Conservation (phyloP, 306 rosid species). For the Cicer judaicum region DNA sequence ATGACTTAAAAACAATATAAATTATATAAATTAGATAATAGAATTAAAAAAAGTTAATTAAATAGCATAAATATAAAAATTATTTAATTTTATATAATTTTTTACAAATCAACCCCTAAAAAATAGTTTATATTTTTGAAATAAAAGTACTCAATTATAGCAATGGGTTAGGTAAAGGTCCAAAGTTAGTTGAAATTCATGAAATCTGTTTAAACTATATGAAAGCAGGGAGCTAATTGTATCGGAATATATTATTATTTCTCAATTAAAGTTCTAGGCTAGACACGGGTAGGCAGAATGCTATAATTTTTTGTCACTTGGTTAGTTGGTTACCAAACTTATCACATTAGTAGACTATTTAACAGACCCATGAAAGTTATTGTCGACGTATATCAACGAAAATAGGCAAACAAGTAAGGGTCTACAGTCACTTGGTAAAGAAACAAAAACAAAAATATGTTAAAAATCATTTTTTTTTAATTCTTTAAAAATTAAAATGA, state of each 20-base stretch:
- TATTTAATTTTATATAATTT: too few species aligned
- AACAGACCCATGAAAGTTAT: slow-evolving; percentile 20
- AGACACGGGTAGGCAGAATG: neutral
- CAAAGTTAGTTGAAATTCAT: neutral
- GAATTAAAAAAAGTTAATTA: too few species aligned
- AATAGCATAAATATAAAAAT: too few species aligned
- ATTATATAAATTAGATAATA: too few species aligned
- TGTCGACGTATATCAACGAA: neutral
- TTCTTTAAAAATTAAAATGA: too few species aligned
- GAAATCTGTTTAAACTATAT: neutral
- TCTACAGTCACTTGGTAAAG: too few species aligned
- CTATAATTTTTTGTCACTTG: neutral
- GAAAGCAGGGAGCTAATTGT: neutral
- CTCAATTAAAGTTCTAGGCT: neutral
- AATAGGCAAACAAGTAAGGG: too few species aligned
- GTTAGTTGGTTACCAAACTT: slow-evolving; percentile 42
- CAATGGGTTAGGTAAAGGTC: slow-evolving; percentile 5
- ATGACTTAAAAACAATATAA: too few species aligned
- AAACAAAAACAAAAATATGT: too few species aligned
- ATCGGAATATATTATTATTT: neutral
- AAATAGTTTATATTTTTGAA: too few species aligned
- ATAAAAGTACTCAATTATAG: neutral
- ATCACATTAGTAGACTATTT: slow-evolving; percentile 14
- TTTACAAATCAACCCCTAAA: too few species aligned
- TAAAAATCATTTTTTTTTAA: too few species aligned